Evolutionary conservation across 2,329 filamentous ascomycete genomes (phyloP).

Genomic region (Knufia fluminis): DNA sequence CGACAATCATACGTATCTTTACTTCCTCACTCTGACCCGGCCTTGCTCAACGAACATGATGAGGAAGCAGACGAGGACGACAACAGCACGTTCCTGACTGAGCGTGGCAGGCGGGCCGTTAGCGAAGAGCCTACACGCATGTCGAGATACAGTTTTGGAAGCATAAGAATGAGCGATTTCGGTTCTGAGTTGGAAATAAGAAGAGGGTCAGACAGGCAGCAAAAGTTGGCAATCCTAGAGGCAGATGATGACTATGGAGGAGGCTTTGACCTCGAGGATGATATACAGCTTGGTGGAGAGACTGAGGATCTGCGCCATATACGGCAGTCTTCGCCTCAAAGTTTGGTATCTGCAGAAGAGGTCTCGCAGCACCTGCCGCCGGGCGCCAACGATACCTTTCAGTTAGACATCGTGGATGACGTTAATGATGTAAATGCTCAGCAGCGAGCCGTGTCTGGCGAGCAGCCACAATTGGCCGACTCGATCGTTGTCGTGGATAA

Average conservation of each 20-base stretch:
- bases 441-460: neutral
- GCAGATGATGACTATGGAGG: conserved; percentile 36
- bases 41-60: neutral
- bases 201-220: conserved; percentile 14
- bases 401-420: conserved; percentile 12
- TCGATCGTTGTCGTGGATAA: neutral
- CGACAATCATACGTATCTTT: neutral
- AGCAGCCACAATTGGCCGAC: neutral
- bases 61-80: conserved; percentile 28
- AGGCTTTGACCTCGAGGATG: conserved; percentile 31
- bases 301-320: conserved; percentile 15
- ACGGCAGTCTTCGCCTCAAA: conserved; percentile 12
- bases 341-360: conserved; percentile 24
- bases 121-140: conserved; percentile 31
- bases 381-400: conserved; percentile 22
- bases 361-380: conserved; percentile 31
- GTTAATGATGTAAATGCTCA: neutral
- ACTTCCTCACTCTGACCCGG: conserved; percentile 32
- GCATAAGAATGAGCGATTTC: conserved; percentile 42
- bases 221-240: conserved; percentile 20
- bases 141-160: conserved; percentile 36
- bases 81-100: conserved; percentile 25
- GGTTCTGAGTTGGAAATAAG: conserved; percentile 32
- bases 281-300: conserved; percentile 23
- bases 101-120: conserved; percentile 35